Evolutionary conservation across 306 rosid species (phyloP).

Genomic region (barrel medic (Medicago truncatula)): DNA sequence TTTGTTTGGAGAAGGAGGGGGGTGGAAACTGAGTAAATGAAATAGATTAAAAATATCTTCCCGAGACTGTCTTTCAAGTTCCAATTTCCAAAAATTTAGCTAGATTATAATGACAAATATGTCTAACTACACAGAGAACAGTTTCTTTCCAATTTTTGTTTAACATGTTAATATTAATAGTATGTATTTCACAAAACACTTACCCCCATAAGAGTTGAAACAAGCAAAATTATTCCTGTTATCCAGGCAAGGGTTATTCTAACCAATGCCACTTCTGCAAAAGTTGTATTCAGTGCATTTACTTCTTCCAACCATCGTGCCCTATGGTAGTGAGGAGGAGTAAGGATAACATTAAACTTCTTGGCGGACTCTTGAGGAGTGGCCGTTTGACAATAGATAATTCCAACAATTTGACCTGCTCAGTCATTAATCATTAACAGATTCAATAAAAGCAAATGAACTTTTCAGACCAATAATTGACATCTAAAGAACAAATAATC

Average conservation of each 20-base stretch:
- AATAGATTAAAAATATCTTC: background rate
- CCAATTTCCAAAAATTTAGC: slow-evolving; percentile 26
- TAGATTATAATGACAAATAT: slow-evolving; percentile 10
- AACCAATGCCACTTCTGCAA: slow-evolving; percentile 63
- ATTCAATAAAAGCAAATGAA: slow-evolving; percentile 37
- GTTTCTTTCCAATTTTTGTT: background rate
- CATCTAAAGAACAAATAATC: slow-evolving; percentile 27
- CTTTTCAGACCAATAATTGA: slow-evolving; percentile 3
- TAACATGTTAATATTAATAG: background rate
- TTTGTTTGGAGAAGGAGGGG: background rate
- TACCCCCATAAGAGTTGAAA: slow-evolving; percentile 94
- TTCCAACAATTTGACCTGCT: slow-evolving; percentile 96
- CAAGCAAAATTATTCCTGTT: slow-evolving; percentile 80
- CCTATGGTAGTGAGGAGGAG: slow-evolving; percentile 49
- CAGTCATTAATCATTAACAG: slow-evolving; percentile 39
- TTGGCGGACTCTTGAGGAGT: slow-evolving; percentile 53
- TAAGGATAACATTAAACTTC: slow-evolving; percentile 60
- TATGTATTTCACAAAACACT: slow-evolving; percentile 37
- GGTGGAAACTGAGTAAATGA: background rate
- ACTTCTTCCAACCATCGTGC: slow-evolving; percentile 75
- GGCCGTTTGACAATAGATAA: slow-evolving; percentile 57
- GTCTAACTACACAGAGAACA: slow-evolving; percentile 1
- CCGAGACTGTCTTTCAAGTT: background rate
- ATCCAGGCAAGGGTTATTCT: slow-evolving; percentile 84
- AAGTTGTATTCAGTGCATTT: slow-evolving; percentile 37